Evolutionary conservation across 768 basidiomycete genomes (phyloP).

Genomic region (Cubamyces lactineus): DNA sequence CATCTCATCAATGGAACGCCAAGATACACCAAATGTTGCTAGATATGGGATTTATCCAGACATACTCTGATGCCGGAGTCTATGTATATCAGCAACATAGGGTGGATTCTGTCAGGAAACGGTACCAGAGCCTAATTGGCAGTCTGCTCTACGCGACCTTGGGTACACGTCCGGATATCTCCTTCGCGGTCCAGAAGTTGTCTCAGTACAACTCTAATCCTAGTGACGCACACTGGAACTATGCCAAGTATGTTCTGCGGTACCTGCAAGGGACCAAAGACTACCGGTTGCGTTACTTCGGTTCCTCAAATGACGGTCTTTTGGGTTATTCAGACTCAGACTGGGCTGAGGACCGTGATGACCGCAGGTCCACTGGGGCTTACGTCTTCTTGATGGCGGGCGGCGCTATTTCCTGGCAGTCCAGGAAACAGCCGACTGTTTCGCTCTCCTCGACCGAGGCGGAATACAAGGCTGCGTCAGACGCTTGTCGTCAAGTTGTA

Average conservation of each 20-base stretch:
- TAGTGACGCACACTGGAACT: constrained; percentile 32
- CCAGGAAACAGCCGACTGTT: constrained; percentile 28
- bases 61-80: constrained; percentile 28
- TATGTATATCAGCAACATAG: constrained; percentile 6
- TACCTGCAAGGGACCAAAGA: constrained; percentile 40
- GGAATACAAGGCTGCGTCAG: constrained; percentile 41
- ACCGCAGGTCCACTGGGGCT: constrained; percentile 39
- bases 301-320: constrained; percentile 26
- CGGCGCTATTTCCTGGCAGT: constrained; percentile 37
- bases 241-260: constrained; percentile 36
- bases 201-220: constrained; percentile 38
- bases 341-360: constrained; percentile 34
- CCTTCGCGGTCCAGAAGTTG: constrained; percentile 36
- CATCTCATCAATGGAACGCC: constrained; percentile 34
- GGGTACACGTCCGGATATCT: constrained; percentile 41
- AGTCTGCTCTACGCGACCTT: constrained; percentile 34
- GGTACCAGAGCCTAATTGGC: constrained; percentile 29
- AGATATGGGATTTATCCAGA: constrained; percentile 31
- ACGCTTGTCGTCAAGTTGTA: constrained; percentile 31
- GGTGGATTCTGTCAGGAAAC: too few species aligned
- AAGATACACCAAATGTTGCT: constrained; percentile 23
- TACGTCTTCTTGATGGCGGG: constrained; percentile 40
- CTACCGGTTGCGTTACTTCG: constrained; percentile 11
- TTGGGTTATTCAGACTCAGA: constrained; percentile 37
- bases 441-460: constrained; percentile 41